Evolutionary conservation across 2,329 filamentous ascomycete species (phyloP).

Genomic region (Apiospora saccharicola): DNA sequence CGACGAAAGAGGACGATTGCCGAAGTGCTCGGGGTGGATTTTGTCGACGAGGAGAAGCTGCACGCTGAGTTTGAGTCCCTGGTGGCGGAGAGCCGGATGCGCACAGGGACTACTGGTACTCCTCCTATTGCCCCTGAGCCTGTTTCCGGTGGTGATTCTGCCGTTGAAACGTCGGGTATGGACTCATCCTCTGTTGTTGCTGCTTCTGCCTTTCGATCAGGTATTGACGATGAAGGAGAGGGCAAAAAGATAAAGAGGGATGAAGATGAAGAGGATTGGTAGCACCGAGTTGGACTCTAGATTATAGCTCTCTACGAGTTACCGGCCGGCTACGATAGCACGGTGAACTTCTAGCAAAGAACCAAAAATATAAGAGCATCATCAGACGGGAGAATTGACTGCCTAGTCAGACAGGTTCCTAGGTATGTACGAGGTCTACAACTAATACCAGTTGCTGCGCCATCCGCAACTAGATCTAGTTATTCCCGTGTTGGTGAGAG

Average conservation of each 20-base stretch:
- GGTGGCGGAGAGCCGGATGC: not conserved
- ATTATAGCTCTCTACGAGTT: not conserved
- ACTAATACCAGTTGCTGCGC: not conserved
- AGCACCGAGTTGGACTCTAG: not conserved
- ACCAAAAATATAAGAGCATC: not conserved
- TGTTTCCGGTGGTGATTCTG: not conserved
- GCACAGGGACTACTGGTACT: not conserved
- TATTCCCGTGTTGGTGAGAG: no score
- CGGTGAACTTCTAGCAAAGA: not conserved
- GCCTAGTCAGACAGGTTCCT: not conserved
- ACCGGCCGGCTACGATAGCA: not conserved
- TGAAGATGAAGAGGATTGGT: not conserved
- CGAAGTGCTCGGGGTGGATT: conserved; percentile 70
- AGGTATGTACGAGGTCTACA: not conserved
- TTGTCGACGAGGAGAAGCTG: conserved; percentile 79
- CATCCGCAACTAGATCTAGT: no score
- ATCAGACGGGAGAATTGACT: not conserved
- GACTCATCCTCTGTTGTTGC: no score
- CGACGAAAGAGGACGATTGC: not conserved
- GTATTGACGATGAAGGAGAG: not conserved
- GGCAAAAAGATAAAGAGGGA: no score
- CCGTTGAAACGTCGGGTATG: fast-evolving
- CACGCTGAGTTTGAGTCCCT: conserved; percentile 68
- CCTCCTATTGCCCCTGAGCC: not conserved
- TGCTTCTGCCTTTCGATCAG: not conserved